Base-by-base conservation (phyloP, 371 early-diverging fungal genomes). In the Globomyces sp. region DNA sequence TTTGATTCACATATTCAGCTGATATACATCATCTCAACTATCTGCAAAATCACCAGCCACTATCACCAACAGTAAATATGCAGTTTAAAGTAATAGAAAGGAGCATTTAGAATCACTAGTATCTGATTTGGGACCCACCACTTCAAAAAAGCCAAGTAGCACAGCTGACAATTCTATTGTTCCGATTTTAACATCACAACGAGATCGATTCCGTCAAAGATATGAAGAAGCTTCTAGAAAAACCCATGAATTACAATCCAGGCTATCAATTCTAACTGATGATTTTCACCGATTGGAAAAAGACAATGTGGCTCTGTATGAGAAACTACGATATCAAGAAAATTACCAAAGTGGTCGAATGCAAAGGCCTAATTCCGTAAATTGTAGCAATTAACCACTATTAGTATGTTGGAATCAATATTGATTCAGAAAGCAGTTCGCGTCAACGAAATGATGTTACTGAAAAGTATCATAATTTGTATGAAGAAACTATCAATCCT, bases 401-500 rank as follows among this genome's bases (percentile, higher is more conserved):
- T 24, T 24, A 24, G 24, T 24, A 24, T 24, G 24, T 24, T 49
- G 49, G 11, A n/a, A 49, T 49, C 49, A 49, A 49, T 34, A 49
- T 49, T 11, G 49, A 49, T 34, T 24, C 24, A 24, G 49, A 34
- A 1, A 8, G 45, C 44, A 34, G n/a, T 47, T 34, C 44, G 36
- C 52, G 52, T 13, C 64, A 49, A 36, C 8, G 36, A 3, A 70
- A 73, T 64, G 76, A 68, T 39, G 66, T 71, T 39, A 47, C 51
- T 36, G 82, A 85, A 57, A 89, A 90, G 64, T 94, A 94, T 77
- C 75, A 84, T 4, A 79, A 80, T 57, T 71, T 90, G 64, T 95
- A 94, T 64, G 95, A 94, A 69, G 91, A 90, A 57, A 85, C 80
- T 47, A 84, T 92, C 77, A 92, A 95, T 71, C 96, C 95, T 34